These are phyloP conservation scores for Kwoniella bestiolae DNA, from an alignment of 768 basidiomycete species.

Conservation along the genomic window DNA sequence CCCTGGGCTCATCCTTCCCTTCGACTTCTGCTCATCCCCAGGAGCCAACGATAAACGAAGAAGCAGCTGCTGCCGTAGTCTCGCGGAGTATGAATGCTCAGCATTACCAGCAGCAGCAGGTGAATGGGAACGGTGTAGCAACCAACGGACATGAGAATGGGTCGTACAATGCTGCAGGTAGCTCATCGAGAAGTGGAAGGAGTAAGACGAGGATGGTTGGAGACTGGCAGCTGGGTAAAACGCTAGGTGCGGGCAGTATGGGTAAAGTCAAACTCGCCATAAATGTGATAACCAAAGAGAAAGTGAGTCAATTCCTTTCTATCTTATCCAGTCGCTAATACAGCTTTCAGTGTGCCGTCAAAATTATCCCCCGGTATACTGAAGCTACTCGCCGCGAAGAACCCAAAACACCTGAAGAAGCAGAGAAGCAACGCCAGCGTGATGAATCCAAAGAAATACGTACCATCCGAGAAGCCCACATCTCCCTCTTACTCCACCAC, in stretches of 20 bases:
- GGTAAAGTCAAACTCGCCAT: conserved; percentile 97
- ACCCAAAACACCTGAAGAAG: conserved; percentile 58
- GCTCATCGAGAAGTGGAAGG: conserved; percentile 17
- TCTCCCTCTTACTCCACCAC: conserved; percentile 94
- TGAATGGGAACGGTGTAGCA: conserved; percentile 2
- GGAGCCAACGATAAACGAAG: conserved; percentile 47
- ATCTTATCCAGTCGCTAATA: conserved; percentile 1
- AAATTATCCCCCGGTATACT: conserved; percentile 88
- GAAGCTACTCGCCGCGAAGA: conserved; percentile 62
- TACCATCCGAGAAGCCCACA: conserved; percentile 90
- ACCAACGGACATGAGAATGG: conserved; percentile 3
- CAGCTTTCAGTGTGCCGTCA: conserved; percentile 81
- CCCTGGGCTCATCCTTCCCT: conserved; percentile 13
- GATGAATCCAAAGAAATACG: conserved; percentile 96
- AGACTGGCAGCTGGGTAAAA: conserved; percentile 95
- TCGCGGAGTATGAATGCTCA: conserved; percentile 23
- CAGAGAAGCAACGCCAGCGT: conserved; percentile 75
- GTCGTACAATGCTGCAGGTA: not conserved
- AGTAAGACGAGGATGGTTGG: conserved; percentile 68
- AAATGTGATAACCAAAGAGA: conserved; percentile 85
- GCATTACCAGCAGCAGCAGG: not conserved
- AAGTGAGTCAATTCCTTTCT: conserved; percentile 65
- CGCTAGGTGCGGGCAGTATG: conserved; percentile 97
- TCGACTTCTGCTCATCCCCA: conserved; percentile 30
- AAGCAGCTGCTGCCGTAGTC: conserved; percentile 29